Percentiles rank a stretch among this genome's conserved stretches.
phyloP scores from a whole-genome alignment of 2,329 filamentous ascomycete genomes.

The Fusarium sp. region DNA sequence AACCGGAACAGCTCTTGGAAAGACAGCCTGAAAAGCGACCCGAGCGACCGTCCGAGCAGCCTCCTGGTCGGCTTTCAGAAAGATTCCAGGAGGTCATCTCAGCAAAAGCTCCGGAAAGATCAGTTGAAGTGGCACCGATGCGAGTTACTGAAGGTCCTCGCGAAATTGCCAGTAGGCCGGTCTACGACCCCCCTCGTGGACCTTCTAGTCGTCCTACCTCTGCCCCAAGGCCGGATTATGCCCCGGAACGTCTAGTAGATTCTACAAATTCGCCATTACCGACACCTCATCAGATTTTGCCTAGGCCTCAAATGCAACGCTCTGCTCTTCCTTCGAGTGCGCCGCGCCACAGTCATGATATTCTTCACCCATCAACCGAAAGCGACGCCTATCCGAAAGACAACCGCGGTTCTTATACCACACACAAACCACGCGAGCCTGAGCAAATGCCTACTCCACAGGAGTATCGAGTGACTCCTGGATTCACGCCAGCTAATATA shows the following conservation, averaged over 20 bases:
- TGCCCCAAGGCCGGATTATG: constrained; percentile 30
- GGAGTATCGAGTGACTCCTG: constrained; percentile 46
- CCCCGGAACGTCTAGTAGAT: constrained; percentile 39
- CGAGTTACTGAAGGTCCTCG: constrained; percentile 9
- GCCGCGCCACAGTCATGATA: constrained; percentile 31
- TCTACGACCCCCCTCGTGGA: constrained; percentile 3
- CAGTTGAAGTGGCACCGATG: constrained; percentile 15
- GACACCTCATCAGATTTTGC: constrained; percentile 18
- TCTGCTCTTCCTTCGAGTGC: constrained; percentile 31
- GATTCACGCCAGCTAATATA: constrained; percentile 52
- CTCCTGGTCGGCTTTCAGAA: not conserved
- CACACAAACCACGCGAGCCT: constrained; percentile 37
- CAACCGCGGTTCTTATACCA: constrained; percentile 23
- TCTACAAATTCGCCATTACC: constrained; percentile 25
- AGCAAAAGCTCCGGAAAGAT: constrained; percentile 13
- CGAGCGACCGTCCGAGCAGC: constrained; percentile 12
- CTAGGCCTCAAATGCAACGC: constrained; percentile 22
- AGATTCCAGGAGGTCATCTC: constrained; percentile 17
- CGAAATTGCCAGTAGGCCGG: constrained; percentile 11
- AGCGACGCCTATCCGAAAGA: constrained; percentile 36
- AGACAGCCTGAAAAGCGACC: constrained; percentile 8
- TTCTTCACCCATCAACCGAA: constrained; percentile 42
- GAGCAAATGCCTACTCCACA: constrained; percentile 48
- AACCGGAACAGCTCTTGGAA: not conserved
- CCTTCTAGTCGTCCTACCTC: constrained; percentile 16